phyloP scores from a whole-genome alignment of 331 rosid species.

The Quercus phellos region DNA sequence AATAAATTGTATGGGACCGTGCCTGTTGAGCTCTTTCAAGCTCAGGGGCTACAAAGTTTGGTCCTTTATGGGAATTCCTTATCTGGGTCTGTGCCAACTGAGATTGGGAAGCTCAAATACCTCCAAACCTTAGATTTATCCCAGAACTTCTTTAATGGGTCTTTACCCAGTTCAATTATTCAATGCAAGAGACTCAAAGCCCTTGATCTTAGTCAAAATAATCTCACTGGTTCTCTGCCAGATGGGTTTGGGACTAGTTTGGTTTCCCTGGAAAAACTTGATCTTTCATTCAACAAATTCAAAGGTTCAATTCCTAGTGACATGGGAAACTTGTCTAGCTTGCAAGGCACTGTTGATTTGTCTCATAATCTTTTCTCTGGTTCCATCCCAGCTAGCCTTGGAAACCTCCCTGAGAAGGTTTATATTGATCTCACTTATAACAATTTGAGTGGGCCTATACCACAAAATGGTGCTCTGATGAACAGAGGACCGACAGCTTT shows the following conservation, averaged over 20 bases:
- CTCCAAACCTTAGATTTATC: constrained; percentile 91
- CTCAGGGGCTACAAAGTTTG: constrained; percentile 82
- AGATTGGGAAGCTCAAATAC: constrained; percentile 73
- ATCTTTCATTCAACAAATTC: constrained; percentile 74
- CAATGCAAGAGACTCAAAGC: constrained; percentile 74
- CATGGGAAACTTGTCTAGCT: constrained; percentile 73
- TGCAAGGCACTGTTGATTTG: constrained; percentile 89
- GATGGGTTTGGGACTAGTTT: constrained; percentile 59
- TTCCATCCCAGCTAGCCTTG: constrained; percentile 76
- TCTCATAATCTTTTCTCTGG: constrained; percentile 86
- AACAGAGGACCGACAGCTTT: constrained; percentile 99
- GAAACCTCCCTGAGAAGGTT: constrained; percentile 92
- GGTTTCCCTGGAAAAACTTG: constrained; percentile 54
- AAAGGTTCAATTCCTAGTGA: constrained; percentile 75
- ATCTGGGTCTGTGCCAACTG: constrained; percentile 73
- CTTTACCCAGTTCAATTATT: constrained; percentile 53
- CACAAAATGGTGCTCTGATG: constrained; percentile 92
- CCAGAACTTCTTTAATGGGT: constrained; percentile 67
- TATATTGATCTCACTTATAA: constrained; percentile 88
- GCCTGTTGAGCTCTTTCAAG: constrained; percentile 64
- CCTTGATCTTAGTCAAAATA: constrained; percentile 66
- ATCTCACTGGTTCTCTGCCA: constrained; percentile 72
- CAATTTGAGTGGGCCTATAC: constrained; percentile 81
- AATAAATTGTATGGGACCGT: constrained; percentile 60
- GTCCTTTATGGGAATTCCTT: constrained; percentile 90